Base-by-base conservation (phyloP, 805 yeast genomes). In the Kluyveromyces siamensis region DNA sequence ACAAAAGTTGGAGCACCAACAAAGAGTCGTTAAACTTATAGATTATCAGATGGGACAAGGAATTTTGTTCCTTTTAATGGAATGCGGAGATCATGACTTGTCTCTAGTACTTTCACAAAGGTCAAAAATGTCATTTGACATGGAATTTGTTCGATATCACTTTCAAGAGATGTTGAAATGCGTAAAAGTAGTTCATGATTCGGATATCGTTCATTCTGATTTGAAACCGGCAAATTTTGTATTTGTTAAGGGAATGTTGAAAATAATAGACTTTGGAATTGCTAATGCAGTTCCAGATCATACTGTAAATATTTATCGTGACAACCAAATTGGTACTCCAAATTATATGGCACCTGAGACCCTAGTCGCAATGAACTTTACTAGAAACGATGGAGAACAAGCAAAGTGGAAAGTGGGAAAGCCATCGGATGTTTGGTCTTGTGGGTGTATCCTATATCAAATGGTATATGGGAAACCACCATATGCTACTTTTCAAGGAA, bases 341-440 rank as follows among this genome's bases (percentile, higher is more conserved):
- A 88, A 86, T 63, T 93, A 91, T 64, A 93, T 91, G 98, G 96
- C 99, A 0, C 99, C 99, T 0, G 99, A 91, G 65, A 87, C 97
- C 0, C 69, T 91, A 50, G 74, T 84, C 41, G 95, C 66, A 5
- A 84, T 64, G 79, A 73, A 51, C 30, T 58, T 63, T 16, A 53
- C 62, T 11, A 57, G 60, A 16, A 61, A 58, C 41, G 60, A 47
- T 9, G 55, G 53, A 14, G 58, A 55, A 33, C 58, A 56, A 6
- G 60, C 58, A 33, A 66, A 67, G 27, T 73, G 79, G 91, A 86
- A 80, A 64, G 95, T 90, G 10, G 97, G 98, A 1, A 84, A 83
- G 58, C 96, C 98, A 0, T 85, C 97, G 1, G 99, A 93, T 68
- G 82, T 93, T 14, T 93, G 99, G 99, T 89, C 98, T 18, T 86